A percentile compares a stretch with the other conserved stretches of the same genome.
Conservation (phyloP, 2,329 filamentous ascomycete genomes). For the Xylaria sp. region DNA sequence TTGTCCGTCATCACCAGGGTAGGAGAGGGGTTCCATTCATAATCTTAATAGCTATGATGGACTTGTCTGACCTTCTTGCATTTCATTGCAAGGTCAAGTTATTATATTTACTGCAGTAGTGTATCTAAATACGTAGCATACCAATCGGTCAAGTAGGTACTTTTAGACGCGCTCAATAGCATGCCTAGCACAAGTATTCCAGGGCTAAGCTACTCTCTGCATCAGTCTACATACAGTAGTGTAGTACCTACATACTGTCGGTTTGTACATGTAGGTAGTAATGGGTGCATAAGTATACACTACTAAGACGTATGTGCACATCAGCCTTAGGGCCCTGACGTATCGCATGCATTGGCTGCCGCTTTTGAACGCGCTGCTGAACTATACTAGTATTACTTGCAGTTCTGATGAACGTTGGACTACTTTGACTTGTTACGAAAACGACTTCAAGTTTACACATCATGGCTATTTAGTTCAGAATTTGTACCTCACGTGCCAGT, state of each 20-base stretch:
- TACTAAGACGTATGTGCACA: constrained; percentile 13
- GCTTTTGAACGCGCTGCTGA: constrained; percentile 43
- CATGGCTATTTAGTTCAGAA: not conserved
- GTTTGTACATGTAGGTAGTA: not conserved
- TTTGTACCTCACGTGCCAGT: not conserved
- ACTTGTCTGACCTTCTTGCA: constrained; percentile 36
- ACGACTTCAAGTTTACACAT: not conserved
- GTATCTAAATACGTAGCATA: constrained; percentile 10
- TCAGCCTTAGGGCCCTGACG: constrained; percentile 48
- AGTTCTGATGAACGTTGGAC: constrained; percentile 41
- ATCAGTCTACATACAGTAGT: constrained; percentile 25
- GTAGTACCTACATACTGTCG: too few relatives aligned
- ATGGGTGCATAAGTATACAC: constrained; percentile 25
- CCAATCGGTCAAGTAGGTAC: constrained; percentile 9
- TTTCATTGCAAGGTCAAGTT: constrained; percentile 31
- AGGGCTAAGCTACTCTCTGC: constrained; percentile 17
- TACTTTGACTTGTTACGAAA: constrained; percentile 9
- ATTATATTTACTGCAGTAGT: constrained; percentile 15
- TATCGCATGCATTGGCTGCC: constrained; percentile 54
- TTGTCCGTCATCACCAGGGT: not conserved
- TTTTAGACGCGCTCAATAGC: constrained; percentile 6
- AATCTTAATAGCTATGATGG: constrained; percentile 11
- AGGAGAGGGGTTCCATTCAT: constrained; percentile 3
- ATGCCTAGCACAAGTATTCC: constrained; percentile 13
- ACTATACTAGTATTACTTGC: constrained; percentile 40